phyloP scores from a whole-genome alignment of 2,329 filamentous ascomycete genomes.

The Colletotrichum gloeosporioides region DNA sequence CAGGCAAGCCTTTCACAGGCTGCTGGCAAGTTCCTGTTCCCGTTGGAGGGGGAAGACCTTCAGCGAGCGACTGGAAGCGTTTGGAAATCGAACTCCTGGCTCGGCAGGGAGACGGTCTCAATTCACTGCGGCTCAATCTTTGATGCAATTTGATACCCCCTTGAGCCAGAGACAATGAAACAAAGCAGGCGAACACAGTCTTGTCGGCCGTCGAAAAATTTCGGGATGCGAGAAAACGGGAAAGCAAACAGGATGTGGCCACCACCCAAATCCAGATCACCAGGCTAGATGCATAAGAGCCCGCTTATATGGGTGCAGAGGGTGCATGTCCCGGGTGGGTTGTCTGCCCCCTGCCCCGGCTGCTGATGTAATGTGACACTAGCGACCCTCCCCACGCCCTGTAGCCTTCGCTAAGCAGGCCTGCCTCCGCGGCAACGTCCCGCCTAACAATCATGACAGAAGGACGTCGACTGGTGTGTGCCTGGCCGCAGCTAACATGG shows the following conservation, averaged over 20 bases:
- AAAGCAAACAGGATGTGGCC: constrained; percentile 19
- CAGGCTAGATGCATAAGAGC: constrained; percentile 23
- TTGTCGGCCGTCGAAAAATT: not conserved
- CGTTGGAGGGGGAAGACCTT: not conserved
- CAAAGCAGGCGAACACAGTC: not conserved
- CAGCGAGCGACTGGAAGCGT: not conserved
- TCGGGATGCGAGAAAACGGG: constrained; percentile 8
- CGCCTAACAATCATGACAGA: constrained; percentile 8
- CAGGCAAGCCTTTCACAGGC: not conserved
- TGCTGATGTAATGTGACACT: constrained; percentile 21
- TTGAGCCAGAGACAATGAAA: not conserved
- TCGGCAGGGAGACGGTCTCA: not conserved
- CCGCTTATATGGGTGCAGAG: constrained; percentile 17
- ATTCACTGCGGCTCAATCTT: not conserved
- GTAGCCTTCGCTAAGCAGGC: not conserved
- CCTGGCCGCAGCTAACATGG: constrained; percentile 11
- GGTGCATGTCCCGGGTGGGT: constrained; percentile 11
- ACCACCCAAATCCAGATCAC: constrained; percentile 11
- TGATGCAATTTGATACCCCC: not conserved
- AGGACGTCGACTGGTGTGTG: constrained; percentile 11
- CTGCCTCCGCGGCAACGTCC: not conserved
- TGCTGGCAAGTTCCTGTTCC: not conserved
- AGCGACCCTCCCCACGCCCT: not conserved
- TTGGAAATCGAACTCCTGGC: not conserved
- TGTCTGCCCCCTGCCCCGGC: constrained; percentile 7